Evolutionary conservation across 257 asterid genomes (phyloP), one percentile per base, ranked within the genome.

Genomic region (Przewalskia tangutica): DNA sequence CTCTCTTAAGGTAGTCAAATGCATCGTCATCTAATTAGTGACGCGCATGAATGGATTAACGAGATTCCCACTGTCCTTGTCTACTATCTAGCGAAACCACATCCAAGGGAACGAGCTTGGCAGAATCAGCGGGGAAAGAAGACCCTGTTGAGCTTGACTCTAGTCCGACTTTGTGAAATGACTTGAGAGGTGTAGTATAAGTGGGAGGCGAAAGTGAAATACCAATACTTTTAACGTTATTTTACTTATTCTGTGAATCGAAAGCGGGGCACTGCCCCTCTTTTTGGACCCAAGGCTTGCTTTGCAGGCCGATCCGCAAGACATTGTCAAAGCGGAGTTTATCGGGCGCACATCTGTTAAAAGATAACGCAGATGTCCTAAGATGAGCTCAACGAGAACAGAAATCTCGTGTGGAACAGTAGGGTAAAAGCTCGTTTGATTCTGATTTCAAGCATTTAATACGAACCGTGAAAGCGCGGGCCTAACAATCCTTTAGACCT

Each of bases 61-160:
- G 65, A 83, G 83, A 67, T 83, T 79, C 27, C 75, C 46, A 64
- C 20, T 81, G 3, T 81, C 84, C 80, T 51, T 81, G 0, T 81
- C 34, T 81, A 81, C 60, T 70, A 70, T 81, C 60, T 0, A 67
- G 44, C 17, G 70, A 81, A 81, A 67, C 84, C 80, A 32, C 55
- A 50, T 0, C 54, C 40, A 65, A 81, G 66, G 79, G 16, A 77
- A 77, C 3, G 13, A 17, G 18, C 51, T 66, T 66, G 51, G 50
- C 56, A 70, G 77, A 42, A 89, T 87, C 90, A 82, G 87, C 84
- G 84, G 86, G 91, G 90, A 90, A 90, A 90, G 89, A 90, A 89
- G 93, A 90, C 91, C 93, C 89, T 89, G 88, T 92, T 90, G 89
- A 89, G 92, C 89, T 90, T 88, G 90, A 92, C 92, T 89, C 91